Evolutionary conservation across 257 asterid species (phyloP).

Genomic region (Anisodus tanguticus): DNA sequence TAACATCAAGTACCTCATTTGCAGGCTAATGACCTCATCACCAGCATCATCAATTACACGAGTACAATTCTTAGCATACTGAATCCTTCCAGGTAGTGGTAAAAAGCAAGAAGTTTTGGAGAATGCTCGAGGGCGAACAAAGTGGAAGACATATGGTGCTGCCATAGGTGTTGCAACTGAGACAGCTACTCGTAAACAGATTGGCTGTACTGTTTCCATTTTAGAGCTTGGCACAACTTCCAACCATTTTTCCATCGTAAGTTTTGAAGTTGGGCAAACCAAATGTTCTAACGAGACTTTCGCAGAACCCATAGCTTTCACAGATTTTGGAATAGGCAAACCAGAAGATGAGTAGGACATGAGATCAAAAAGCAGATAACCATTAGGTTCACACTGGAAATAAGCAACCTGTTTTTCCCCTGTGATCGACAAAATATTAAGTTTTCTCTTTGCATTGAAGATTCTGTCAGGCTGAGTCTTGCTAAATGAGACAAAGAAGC

Average conservation of each 20-base stretch:
- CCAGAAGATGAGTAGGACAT: constrained; percentile 48
- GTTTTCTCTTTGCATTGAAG: constrained; percentile 77
- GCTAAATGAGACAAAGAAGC: constrained; percentile 63
- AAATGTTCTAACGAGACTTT: constrained; percentile 65
- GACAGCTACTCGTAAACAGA: constrained; percentile 72
- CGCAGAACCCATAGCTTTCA: constrained; percentile 61
- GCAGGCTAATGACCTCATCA: constrained; percentile 66
- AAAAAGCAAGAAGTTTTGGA: constrained; percentile 68
- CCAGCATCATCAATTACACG: constrained; percentile 69
- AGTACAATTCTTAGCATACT: constrained; percentile 47
- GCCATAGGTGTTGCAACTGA: constrained; percentile 75
- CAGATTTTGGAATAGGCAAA: constrained; percentile 47
- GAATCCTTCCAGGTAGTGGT: constrained; percentile 60
- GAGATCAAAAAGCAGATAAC: constrained; percentile 71
- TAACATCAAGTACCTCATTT: constrained; percentile 62
- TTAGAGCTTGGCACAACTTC: constrained; percentile 71
- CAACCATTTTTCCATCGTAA: constrained; percentile 83
- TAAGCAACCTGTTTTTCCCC: constrained; percentile 89
- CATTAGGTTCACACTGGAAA: constrained; percentile 85
- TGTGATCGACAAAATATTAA: constrained; percentile 67
- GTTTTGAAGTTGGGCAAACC: constrained; percentile 52
- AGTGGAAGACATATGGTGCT: constrained; percentile 60
- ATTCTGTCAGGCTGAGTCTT: constrained; percentile 79
- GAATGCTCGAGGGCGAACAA: constrained; percentile 60
- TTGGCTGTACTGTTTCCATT: constrained; percentile 50